Evolutionary conservation across 768 basidiomycete species (phyloP), one percentile per base, ranked within the genome.

Genomic region (Auriscalpium microsporum): DNA sequence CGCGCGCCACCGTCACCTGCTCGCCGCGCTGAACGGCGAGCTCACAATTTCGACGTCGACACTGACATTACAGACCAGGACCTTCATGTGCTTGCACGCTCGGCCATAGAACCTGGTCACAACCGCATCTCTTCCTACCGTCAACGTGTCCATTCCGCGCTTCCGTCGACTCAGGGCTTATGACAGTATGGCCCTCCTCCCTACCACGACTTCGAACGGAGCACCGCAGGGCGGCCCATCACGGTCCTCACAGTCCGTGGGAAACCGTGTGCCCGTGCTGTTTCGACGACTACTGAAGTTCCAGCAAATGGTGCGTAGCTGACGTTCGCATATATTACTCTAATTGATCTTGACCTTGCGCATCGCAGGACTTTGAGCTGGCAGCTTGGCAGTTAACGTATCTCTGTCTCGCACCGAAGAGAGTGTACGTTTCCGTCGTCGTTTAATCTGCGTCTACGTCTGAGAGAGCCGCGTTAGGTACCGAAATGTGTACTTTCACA

Each of bases 401-500:
- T 73, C 76, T 97, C 2, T 94, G 93, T 67, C 79, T 97, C 53
- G 85, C 93, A 4, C 95, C 95, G 0, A 80, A 87, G 66, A 79
- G 92, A 81, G 94, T 98, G 86, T 96, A 34, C 38, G 35, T 19
- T 13, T n/a, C 10, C 21, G 35, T 33, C 17, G 48, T 63, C 70
- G 74, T 71, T 52, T 60, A 60, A 62, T 56, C 62, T 56, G 48
- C 55, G 48, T 10, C 37, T 19, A 23, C 33, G 17, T 23, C 16
- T 36, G 38, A 17, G 6, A 53, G 59, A 65, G 61, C 49, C 19
- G 50, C 44, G 10, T 9, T 63, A 92, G 90, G 16, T 94, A 96
- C 70, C 86, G 93, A 50, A 95, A 97, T 71, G 94, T 96, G 8
- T 98, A 97, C 68, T 96, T 94, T 66, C 94, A 96, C 72, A 94